These are phyloP conservation scores for Clavulina sp. DNA, from an alignment of 768 basidiomycete species.

Conservation along the genomic window DNA sequence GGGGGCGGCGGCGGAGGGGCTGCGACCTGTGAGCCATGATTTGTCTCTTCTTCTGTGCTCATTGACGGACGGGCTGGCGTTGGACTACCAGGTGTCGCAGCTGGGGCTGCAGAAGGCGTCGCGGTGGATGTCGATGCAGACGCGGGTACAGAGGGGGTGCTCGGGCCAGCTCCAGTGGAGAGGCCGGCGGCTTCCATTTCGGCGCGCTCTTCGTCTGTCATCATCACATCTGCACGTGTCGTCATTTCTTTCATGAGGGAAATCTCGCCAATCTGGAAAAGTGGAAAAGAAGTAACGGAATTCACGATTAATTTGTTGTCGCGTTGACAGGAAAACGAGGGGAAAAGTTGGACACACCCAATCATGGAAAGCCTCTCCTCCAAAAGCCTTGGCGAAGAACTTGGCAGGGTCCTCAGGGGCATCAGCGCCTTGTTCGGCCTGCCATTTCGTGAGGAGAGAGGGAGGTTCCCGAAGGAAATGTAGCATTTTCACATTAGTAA, in stretches of 20 bases:
- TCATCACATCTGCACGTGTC: slow-evolving; percentile 65
- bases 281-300: neutral
- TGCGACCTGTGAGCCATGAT: too few relatives aligned
- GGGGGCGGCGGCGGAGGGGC: slow-evolving; percentile 10
- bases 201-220: slow-evolving; percentile 83
- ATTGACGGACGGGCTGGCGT: slow-evolving; percentile 10
- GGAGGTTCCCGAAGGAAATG: neutral
- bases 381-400: slow-evolving; percentile 92
- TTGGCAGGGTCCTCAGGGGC: slow-evolving; percentile 73
- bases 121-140: neutral
- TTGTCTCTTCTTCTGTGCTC: too few relatives aligned
- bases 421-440: neutral
- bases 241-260: slow-evolving; percentile 90
- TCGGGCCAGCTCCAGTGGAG: slow-evolving; percentile 1
- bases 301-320: too few relatives aligned
- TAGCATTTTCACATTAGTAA: neutral
- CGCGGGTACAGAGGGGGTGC: slow-evolving; percentile 3
- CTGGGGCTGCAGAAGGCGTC: slow-evolving; percentile 16
- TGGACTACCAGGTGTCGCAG: slow-evolving; percentile 9
- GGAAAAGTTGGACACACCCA: slow-evolving; percentile 41
- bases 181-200: slow-evolving; percentile 67
- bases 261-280: slow-evolving; percentile 80
- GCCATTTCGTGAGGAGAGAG: neutral
- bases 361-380: slow-evolving; percentile 79
- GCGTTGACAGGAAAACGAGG: neutral